phyloP scores from a whole-genome alignment of 257 asterid genomes.

The Capsicum rhomboideum region DNA sequence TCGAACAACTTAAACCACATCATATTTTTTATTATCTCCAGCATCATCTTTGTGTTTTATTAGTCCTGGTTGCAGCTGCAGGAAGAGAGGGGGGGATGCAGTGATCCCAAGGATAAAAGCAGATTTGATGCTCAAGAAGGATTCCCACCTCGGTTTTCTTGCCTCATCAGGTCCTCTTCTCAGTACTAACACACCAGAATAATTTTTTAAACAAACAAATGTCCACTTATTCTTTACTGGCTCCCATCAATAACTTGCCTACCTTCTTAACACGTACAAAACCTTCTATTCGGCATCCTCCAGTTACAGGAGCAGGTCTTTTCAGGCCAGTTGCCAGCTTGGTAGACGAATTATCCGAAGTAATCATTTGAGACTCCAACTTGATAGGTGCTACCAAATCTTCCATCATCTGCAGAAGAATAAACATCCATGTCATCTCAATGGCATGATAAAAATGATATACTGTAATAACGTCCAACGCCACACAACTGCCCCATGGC shows the following conservation, averaged over 20 bases:
- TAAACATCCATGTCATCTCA: not conserved
- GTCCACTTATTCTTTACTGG: not conserved
- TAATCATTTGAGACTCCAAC: conserved; percentile 36
- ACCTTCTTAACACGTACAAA: conserved; percentile 97
- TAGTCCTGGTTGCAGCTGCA: not conserved
- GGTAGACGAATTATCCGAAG: conserved; percentile 33
- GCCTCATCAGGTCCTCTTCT: not conserved
- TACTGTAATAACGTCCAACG: not conserved
- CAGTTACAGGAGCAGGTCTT: conserved; percentile 86
- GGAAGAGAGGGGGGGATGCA: not conserved
- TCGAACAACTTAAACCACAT: not conserved
- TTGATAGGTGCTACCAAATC: conserved; percentile 71
- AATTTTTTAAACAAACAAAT: not conserved
- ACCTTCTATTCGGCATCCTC: conserved; percentile 97
- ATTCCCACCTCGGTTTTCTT: not conserved
- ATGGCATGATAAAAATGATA: not conserved
- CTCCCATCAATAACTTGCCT: not conserved
- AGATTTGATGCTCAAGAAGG: not conserved
- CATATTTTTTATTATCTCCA: not conserved
- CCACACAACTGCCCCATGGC: not conserved
- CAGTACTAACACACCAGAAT: not conserved
- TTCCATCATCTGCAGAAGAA: conserved; percentile 70
- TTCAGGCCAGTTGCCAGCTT: conserved; percentile 35
- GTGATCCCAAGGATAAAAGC: not conserved
- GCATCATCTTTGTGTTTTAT: not conserved